Evolutionary conservation across 306 rosid genomes (phyloP).

Genomic region (Trichosanthes cucumerina): DNA sequence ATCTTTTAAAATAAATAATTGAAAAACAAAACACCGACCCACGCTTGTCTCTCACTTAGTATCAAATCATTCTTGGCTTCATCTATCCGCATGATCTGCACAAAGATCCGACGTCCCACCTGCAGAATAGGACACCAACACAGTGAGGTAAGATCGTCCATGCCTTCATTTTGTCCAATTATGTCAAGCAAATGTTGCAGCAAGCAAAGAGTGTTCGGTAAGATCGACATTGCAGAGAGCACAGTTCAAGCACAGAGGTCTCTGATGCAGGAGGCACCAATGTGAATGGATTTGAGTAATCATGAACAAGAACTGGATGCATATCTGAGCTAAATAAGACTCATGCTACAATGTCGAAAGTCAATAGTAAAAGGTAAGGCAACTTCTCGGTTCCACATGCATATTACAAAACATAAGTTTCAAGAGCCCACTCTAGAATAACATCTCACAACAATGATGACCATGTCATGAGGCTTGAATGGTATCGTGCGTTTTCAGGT

Average conservation of each 20-base stretch:
- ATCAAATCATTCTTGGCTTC: constrained; percentile 67
- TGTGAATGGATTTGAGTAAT: not conserved
- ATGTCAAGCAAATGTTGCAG: not conserved
- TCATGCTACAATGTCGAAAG: not conserved
- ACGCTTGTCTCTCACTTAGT: constrained; percentile 77
- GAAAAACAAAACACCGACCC: constrained; percentile 50
- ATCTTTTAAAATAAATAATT: too few relatives aligned
- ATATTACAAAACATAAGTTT: not conserved
- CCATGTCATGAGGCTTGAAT: not conserved
- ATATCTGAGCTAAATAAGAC: not conserved
- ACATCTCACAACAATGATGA: not conserved
- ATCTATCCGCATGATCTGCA: constrained; percentile 58
- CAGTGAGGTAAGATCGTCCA: not conserved
- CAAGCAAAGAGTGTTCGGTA: not conserved
- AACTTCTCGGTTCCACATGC: not conserved
- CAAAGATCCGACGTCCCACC: constrained; percentile 65
- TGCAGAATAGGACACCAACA: constrained; percentile 22
- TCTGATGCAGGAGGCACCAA: not conserved
- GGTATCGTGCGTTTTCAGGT: not conserved
- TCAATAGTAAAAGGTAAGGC: not conserved
- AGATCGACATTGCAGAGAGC: not conserved
- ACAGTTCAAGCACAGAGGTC: not conserved
- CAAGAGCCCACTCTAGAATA: not conserved
- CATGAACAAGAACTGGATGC: not conserved
- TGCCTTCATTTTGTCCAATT: not conserved